These are phyloP conservation scores for Tuber borchii DNA, from an alignment of 495 filamentous ascomycete species.

Conservation along the genomic window DNA sequence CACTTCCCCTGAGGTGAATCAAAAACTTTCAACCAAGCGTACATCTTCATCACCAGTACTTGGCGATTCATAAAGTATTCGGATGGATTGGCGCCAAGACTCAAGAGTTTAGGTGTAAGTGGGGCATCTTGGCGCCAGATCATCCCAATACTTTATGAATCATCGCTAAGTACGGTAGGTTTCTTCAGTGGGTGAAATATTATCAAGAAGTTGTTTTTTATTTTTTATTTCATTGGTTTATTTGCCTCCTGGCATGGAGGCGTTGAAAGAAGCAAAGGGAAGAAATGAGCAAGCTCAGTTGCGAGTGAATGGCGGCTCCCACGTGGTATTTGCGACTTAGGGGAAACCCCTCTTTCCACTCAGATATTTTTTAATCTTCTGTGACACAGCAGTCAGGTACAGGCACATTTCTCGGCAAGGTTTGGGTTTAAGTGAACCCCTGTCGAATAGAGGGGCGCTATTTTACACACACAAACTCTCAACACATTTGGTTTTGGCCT, in stretches of 20 bases:
- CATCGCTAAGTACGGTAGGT: too few relatives aligned
- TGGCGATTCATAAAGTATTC: too few relatives aligned
- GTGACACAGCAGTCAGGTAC: neutral
- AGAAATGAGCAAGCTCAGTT: neutral
- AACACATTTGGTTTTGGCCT: neutral
- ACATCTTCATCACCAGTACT: too few relatives aligned
- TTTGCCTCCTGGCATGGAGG: neutral
- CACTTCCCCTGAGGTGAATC: too few relatives aligned
- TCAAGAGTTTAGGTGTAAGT: too few relatives aligned
- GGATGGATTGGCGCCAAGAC: too few relatives aligned
- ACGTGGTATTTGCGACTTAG: neutral
- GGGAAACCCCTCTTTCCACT: neutral
- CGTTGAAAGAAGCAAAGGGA: slow-evolving; percentile 1
- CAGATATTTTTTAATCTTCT: neutral
- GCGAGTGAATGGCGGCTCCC: neutral
- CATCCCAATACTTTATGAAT: too few relatives aligned
- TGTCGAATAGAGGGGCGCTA: neutral
- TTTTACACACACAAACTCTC: neutral
- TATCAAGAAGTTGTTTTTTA: neutral
- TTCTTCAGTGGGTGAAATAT: neutral
- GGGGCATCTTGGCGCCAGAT: too few relatives aligned
- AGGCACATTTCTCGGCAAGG: neutral
- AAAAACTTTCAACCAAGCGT: too few relatives aligned
- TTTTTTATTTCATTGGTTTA: neutral
- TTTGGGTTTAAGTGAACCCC: neutral